Base-by-base conservation (phyloP, 345 rosid species). In the Euphorbia tirucalli region DNA sequence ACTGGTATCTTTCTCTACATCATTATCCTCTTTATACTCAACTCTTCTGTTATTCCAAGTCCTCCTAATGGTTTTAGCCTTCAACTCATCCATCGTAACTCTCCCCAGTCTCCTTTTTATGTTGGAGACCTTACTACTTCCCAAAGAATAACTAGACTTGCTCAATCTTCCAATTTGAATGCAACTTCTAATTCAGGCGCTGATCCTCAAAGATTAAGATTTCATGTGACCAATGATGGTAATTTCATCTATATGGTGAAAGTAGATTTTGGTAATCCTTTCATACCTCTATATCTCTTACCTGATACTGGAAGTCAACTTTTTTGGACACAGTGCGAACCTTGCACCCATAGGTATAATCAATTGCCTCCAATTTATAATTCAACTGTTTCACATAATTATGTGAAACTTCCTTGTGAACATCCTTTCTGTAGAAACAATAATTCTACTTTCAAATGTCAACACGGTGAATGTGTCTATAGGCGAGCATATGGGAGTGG, bases 401-500 rank as follows among this genome's bases (percentile, higher is more conserved):
- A 69, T n/a, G 1, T 16, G 18, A 67, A 21, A 22, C 54, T 67
- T 37, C 68, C 72, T 9, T 76, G 83, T 21, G 41, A 58, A 25
- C 74, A 67, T 28, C 71, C 66, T 27, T 25, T 73, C 5, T 55
- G 59, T 24, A 0, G 59, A 22, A 21, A 55, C 30, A 55, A 55
- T 50, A 6, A n/a, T 3, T 11, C 59, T 2, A 5, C 2, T 24
- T 55, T 55, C 59, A 55, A 21, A 24, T 55, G 59, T 13, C 28
- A 21, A 22, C 8, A 22, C 1, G 27, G 27, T 55, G 15, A 55
- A 55, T 55, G 59, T 24, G 59, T 55, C 21, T 55, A 55, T 10
- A 24, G 8, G 15, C 11, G 3, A n/a, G 4, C 21, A 1, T 22
- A 55, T 22, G 0, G 21, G 2, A 11, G 13, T 1, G 41, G 35